These are phyloP conservation scores for Thermothielavioides terrestris DNA, from an alignment of 495 filamentous ascomycete species.

Conservation along the genomic window DNA sequence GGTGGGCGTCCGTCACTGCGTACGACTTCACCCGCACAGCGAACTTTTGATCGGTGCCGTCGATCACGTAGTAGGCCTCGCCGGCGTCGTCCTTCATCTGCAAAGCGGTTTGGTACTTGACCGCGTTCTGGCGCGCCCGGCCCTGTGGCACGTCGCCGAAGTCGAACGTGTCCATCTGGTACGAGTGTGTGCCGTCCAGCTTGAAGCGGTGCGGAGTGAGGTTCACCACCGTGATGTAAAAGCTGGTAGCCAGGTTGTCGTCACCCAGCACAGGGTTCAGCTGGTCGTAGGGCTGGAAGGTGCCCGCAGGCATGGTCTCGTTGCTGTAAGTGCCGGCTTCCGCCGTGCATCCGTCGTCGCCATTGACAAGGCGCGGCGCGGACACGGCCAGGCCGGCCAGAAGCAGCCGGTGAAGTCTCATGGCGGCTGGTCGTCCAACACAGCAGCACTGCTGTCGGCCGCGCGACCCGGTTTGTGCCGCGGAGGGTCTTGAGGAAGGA, in stretches of 20 bases:
- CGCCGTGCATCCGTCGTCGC: constrained; percentile 6
- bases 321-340: constrained; percentile 17
- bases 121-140: constrained; percentile 20
- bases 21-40: constrained; percentile 10
- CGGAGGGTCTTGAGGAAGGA: neutral
- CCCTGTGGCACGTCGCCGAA: constrained; percentile 15
- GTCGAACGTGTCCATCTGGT: constrained; percentile 24
- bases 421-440: too few relatives aligned
- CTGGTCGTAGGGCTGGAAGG: constrained; percentile 7
- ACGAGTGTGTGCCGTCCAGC: constrained; percentile 18
- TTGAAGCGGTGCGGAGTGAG: constrained; percentile 25
- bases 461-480: too few relatives aligned
- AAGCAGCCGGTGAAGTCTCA: neutral
- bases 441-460: too few relatives aligned
- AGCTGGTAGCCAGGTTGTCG: constrained; percentile 10
- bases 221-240: constrained; percentile 27
- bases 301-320: constrained; percentile 12
- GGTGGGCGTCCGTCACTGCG: constrained; percentile 3
- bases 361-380: constrained; percentile 1
- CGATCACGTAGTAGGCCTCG: constrained; percentile 25
- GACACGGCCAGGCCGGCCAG: constrained; percentile 11
- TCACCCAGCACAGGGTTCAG: constrained; percentile 5
- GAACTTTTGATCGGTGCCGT: constrained; percentile 17
- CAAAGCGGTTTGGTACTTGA: constrained; percentile 11
- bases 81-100: constrained; percentile 18